phyloP scores from a whole-genome alignment of 2,329 filamentous ascomycete genomes.

The Aspergillus proliferans region DNA sequence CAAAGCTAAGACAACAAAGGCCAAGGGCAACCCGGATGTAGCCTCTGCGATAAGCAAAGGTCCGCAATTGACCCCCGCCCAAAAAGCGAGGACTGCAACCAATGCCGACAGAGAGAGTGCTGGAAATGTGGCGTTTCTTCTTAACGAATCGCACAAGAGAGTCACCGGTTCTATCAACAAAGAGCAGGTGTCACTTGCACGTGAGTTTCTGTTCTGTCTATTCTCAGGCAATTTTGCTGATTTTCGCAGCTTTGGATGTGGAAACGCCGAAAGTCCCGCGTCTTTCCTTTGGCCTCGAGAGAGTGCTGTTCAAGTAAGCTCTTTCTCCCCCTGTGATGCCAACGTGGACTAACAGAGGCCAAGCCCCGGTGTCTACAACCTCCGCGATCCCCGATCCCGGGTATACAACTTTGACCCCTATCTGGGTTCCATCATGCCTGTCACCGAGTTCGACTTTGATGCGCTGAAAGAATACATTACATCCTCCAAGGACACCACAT shows the following conservation, averaged over 20 bases:
- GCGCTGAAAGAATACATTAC: slow-evolving; percentile 82
- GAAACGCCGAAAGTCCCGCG: slow-evolving; percentile 53
- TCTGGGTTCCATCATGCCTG: slow-evolving; percentile 85
- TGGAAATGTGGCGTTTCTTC: slow-evolving; percentile 8
- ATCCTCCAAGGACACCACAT: slow-evolving; percentile 71
- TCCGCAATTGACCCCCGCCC: neutral
- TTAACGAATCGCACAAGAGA: slow-evolving; percentile 6
- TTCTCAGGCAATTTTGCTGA: slow-evolving; percentile 1
- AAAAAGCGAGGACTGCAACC: neutral
- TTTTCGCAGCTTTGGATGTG: slow-evolving; percentile 29
- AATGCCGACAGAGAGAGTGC: neutral
- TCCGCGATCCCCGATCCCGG: slow-evolving; percentile 79
- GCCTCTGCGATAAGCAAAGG: too few relatives aligned
- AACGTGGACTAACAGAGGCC: neutral
- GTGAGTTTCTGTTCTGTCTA: slow-evolving; percentile 10
- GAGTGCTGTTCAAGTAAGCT: slow-evolving; percentile 80
- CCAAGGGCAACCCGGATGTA: too few relatives aligned
- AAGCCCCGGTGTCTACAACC: slow-evolving; percentile 74
- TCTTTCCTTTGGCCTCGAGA: slow-evolving; percentile 69
- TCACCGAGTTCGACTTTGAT: slow-evolving; percentile 85
- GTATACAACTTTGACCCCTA: slow-evolving; percentile 98
- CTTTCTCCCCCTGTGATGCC: neutral
- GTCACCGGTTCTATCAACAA: slow-evolving; percentile 11
- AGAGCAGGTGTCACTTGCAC: slow-evolving; percentile 7
- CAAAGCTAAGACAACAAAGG: too few relatives aligned